Evolutionary conservation across 1,284 basidiomycete genomes (phyloP), one percentile per base, ranked within the genome.

Genomic region (Rhodotorula sp.): DNA sequence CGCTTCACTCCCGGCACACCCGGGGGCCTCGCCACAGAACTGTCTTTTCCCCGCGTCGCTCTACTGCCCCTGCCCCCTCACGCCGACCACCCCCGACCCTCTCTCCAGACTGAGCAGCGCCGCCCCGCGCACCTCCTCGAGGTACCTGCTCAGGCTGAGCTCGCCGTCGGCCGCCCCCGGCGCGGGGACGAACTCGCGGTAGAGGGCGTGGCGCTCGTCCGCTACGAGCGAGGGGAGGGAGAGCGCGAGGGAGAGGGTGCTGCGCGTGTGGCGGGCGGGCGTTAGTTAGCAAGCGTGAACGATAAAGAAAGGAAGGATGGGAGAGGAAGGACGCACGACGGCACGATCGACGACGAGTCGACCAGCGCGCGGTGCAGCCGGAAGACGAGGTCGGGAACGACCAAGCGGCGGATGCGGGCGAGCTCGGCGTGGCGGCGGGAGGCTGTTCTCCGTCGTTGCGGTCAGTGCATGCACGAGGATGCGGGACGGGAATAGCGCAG

Each of bases 361-460:
- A 88, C 86, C 22, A 98, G 84, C 68, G 90, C 83, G 44, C 85
- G 84, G 80, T 98, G 95, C 27, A 98, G 83, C 32, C 92, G 88
- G 71, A 97, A 85, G 74, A 98, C 88, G 51, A 98, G 85, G 80
- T 97, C 94, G 0, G 95, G 96, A 29, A 98, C 85, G 82, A 91
- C 96, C 50, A 95, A 89, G 77, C 92, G 89, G 44, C 95, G 87
- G 69, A 97, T 91, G 34, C 90, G 87, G 5, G 86, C 83, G 62
- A 97, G 86, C 76, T 97, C 92, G 37, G 84, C 84, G 32, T 84
- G 83, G 22, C 91, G 85, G 21, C 85, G 85, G 64, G 89, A 86
- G 60, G 83, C 87, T 86, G 29, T 17, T 4, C 25, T 10, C 6
- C 27, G 46, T 34, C 25, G 36, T 22, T 51, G 25, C 48, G 25